Evolutionary conservation across 2,329 filamentous ascomycete species (phyloP).

Genomic region (Fusarium sp.): DNA sequence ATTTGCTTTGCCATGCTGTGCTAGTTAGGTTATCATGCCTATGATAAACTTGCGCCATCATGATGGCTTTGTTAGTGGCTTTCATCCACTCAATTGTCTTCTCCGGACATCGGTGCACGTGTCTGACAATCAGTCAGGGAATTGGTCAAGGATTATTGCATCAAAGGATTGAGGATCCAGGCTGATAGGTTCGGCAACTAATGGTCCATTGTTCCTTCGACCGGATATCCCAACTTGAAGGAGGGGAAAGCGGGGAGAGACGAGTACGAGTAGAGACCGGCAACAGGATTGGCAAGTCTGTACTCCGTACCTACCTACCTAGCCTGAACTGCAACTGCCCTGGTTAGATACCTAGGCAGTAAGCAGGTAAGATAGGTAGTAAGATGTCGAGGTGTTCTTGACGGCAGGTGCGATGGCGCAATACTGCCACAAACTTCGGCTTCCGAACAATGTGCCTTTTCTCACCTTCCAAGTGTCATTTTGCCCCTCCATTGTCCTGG

Average conservation of each 20-base stretch:
- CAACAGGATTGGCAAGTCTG: conserved; percentile 13
- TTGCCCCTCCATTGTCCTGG: conserved; percentile 43
- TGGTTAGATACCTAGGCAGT: not conserved
- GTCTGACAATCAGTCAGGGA: conserved; percentile 48
- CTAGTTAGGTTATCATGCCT: conserved; percentile 32
- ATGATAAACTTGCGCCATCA: conserved; percentile 19
- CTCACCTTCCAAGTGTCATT: conserved; percentile 34
- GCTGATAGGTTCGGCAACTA: conserved; percentile 43
- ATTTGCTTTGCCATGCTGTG: conserved; percentile 39
- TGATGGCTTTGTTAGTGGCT: conserved; percentile 25
- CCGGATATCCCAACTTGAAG: conserved; percentile 27
- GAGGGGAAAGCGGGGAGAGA: conserved; percentile 25
- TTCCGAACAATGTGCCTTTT: conserved; percentile 37
- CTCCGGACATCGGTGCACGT: conserved; percentile 43
- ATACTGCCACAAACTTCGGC: conserved; percentile 38
- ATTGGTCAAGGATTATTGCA: conserved; percentile 43
- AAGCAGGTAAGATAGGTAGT: not conserved
- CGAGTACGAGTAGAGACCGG: conserved; percentile 35
- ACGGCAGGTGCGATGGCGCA: conserved; percentile 47
- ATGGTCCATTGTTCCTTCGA: conserved; percentile 26
- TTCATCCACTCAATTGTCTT: conserved; percentile 28
- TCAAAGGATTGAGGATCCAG: conserved; percentile 12
- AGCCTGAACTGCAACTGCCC: not conserved
- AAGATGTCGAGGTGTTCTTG: conserved; percentile 2
- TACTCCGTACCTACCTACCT: too few species aligned